Conservation (phyloP, 306 rosid genomes). For the Oemleria cerasiformis region DNA sequence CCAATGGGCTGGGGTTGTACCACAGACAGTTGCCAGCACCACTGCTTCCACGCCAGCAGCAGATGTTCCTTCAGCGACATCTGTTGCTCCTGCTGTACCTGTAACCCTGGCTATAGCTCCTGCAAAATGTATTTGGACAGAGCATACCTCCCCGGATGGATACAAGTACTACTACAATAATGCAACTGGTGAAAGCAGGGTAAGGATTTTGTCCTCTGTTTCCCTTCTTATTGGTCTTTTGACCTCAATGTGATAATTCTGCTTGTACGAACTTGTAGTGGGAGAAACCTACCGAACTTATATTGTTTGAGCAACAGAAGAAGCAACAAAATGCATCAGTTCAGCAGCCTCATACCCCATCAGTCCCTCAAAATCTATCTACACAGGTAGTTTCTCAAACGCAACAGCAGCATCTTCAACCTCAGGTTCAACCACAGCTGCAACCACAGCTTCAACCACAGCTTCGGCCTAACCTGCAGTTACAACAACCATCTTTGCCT, state of each 20-base stretch:
- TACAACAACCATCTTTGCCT: constrained; percentile 54
- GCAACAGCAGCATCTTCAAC: constrained; percentile 56
- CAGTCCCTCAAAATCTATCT: constrained; percentile 49
- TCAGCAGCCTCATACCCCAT: constrained; percentile 53
- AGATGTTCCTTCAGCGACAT: constrained; percentile 57
- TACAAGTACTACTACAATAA: constrained; percentile 84
- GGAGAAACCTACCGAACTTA: constrained; percentile 92
- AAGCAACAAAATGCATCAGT: constrained; percentile 57
- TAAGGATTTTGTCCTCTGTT: constrained; percentile 35
- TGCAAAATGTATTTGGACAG: constrained; percentile 79
- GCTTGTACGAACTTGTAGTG: constrained; percentile 50
- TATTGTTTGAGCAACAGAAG: constrained; percentile 51
- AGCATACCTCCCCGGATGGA: constrained; percentile 91
- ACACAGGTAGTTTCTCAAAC: constrained; percentile 54
- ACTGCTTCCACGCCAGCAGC: constrained; percentile 37
- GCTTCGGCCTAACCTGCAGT: constrained; percentile 49
- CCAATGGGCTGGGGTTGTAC: constrained; percentile 58
- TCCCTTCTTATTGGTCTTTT: constrained; percentile 11
- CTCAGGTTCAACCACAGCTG: constrained; percentile 58
- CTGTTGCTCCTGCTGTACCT: constrained; percentile 44
- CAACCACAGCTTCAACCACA: constrained; percentile 61
- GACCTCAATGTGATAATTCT: constrained; percentile 5
- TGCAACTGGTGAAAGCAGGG: constrained; percentile 88
- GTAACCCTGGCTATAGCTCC: constrained; percentile 41
- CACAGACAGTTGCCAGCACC: constrained; percentile 41